A percentile compares a stretch with the other conserved stretches of the same genome.
These are phyloP conservation scores for Lycium barbarum DNA, from an alignment of 257 asterid species.

Conservation along the genomic window DNA sequence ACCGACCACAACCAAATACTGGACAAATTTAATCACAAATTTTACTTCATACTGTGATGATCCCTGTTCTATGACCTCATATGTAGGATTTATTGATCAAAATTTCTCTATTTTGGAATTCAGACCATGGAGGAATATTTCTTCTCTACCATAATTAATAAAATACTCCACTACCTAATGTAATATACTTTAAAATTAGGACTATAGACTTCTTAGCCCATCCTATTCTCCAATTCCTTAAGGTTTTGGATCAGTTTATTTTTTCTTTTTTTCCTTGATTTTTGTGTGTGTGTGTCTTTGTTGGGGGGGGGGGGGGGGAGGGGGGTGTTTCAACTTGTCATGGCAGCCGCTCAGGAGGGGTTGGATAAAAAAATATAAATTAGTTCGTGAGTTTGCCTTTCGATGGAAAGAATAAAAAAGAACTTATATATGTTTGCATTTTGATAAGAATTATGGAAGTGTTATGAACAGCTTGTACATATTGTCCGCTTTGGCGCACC, in stretches of 20 bases:
- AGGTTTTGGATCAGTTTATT: not conserved
- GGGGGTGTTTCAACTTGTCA: not conserved
- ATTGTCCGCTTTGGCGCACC: too few species aligned
- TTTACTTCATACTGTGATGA: not conserved
- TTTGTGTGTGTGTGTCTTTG: not conserved
- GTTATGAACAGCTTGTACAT: too few species aligned
- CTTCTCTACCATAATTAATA: not conserved
- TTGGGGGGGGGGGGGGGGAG: not conserved
- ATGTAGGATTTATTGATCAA: too few species aligned
- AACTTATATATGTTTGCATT: not conserved
- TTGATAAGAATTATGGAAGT: slow-evolving; percentile 13
- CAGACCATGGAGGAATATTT: not conserved
- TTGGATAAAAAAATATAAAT: not conserved
- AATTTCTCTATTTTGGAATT: not conserved
- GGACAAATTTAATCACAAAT: not conserved
- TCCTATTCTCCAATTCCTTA: too few species aligned
- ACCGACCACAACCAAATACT: not conserved
- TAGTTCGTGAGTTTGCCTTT: not conserved
- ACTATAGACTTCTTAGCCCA: too few species aligned
- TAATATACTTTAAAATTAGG: not conserved
- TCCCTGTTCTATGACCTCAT: not conserved
- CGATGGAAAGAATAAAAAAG: not conserved
- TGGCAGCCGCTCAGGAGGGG: not conserved
- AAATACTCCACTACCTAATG: not conserved
- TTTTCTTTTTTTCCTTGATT: not conserved